Evolutionary conservation across 163 green algal species (phyloP).

Genomic region (Picocystis sp.): DNA sequence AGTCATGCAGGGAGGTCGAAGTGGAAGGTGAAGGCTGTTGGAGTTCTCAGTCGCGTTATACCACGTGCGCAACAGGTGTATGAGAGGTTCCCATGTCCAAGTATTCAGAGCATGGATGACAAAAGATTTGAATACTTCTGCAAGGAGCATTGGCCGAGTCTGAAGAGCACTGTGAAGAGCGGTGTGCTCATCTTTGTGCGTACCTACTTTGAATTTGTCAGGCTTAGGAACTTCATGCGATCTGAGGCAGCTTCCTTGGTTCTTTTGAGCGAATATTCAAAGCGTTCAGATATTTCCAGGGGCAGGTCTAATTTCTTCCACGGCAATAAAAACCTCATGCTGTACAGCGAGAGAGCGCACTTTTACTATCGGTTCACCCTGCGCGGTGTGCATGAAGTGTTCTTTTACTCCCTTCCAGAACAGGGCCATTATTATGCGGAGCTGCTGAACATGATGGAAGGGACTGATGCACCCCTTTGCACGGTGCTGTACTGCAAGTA

Average conservation of each 20-base stretch:
- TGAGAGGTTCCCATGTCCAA: conserved; percentile 1
- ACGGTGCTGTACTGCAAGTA: conserved; percentile 45
- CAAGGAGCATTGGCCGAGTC: conserved; percentile 41
- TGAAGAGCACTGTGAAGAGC: conserved; percentile 15
- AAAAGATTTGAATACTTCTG: conserved; percentile 70
- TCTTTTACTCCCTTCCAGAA: conserved; percentile 41
- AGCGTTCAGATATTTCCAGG: conserved; percentile 22
- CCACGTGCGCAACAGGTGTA: conserved; percentile 14
- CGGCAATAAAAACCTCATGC: conserved; percentile 43
- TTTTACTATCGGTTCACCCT: conserved; percentile 77
- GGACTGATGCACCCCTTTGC: not conserved
- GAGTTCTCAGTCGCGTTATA: conserved; percentile 34
- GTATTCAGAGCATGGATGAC: conserved; percentile 32
- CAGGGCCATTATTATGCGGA: conserved; percentile 63
- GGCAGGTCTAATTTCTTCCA: conserved; percentile 47
- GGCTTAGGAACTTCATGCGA: conserved; percentile 70
- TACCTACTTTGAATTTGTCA: conserved; percentile 94
- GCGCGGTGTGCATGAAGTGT: conserved; percentile 31
- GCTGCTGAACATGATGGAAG: conserved; percentile 48
- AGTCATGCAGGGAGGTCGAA: conserved; percentile 26
- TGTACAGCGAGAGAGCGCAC: conserved; percentile 85
- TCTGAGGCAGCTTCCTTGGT: conserved; percentile 51
- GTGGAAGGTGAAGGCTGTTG: conserved; percentile 24
- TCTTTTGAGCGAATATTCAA: conserved; percentile 53
- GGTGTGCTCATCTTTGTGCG: conserved; percentile 75